Evolutionary conservation across 2,329 filamentous ascomycete species (phyloP), one percentile per base, ranked within the genome.

Genomic region (Arthrocladium fulminans): DNA sequence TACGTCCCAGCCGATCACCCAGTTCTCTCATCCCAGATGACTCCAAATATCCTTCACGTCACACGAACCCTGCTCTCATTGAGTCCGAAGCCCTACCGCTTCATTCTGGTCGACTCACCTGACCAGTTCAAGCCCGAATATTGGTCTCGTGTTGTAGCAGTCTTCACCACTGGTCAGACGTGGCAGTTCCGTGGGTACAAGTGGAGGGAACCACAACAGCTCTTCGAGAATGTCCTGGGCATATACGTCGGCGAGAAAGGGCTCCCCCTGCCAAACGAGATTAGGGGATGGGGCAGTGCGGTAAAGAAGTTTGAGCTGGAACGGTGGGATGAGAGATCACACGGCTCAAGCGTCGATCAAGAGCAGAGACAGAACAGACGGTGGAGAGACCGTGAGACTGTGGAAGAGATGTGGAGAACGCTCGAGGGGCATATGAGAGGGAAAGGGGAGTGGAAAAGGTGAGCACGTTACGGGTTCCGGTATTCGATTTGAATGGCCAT

Each of bases 181-280:
- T 98, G 92, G 92, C 92, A 98, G 69, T 98, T 98, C 72, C 95
- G 96, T 70, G 86, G 81, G 57, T 98, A 98, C 77, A 95, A 94
- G 68, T 98, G 92, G 88, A 83, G 83, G 57, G 83, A 84, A 48
- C 86, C 92, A 0, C 77, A 81, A 12, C 92, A 97, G 62, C 74
- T 98, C 43, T 98, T 98, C 71, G 80, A 81, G 57, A 86, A 96
- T 61, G 86, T 88, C 2, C 74, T 88, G 12, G 92, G 92, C 48
- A 73, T 98, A 43, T 94, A 87, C 61, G 81, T 98, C 2, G 92
- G 92, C 2, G 97, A 88, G 87, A 80, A 85, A 52, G 88, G 86
- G 43, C 89, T 97, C 61, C 76, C 81, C 53, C 68, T 83, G 2
- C 92, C 92, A 1, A 78, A 84, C 47, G 83, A 80, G 35, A 83